Evolutionary conservation across 2,329 filamentous ascomycete genomes (phyloP).

Genomic region (Pseudophaeomoniella oleicola): DNA sequence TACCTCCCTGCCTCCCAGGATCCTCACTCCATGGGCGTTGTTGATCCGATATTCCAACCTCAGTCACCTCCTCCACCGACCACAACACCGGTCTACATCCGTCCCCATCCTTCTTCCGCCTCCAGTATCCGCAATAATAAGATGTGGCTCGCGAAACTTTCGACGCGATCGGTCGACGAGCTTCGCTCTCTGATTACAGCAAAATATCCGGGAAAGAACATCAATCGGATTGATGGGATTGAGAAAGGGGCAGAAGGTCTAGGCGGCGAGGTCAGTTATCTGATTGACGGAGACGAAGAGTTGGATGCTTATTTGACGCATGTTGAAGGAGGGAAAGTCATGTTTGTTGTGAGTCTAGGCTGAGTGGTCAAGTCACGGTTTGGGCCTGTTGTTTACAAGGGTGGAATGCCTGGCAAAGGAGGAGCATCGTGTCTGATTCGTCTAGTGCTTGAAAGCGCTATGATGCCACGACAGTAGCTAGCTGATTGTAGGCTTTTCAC

Average conservation of each 20-base stretch:
- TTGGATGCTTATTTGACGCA: constrained; percentile 57
- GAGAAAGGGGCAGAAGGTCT: constrained; percentile 32
- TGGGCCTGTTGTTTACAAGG: too few species aligned
- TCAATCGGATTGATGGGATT: constrained; percentile 51
- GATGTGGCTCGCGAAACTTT: constrained; percentile 52
- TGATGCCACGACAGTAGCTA: too few species aligned
- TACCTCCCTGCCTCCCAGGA: constrained; percentile 17
- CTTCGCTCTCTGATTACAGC: constrained; percentile 45
- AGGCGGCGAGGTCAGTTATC: constrained; percentile 46
- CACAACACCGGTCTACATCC: constrained; percentile 50
- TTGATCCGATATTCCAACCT: constrained; percentile 14
- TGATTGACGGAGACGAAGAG: constrained; percentile 58
- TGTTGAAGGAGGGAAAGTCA: constrained; percentile 39
- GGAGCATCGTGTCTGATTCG: too few species aligned
- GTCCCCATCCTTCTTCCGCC: constrained; percentile 50
- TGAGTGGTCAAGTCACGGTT: too few species aligned
- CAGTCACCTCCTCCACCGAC: constrained; percentile 5
- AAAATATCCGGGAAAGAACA: constrained; percentile 46
- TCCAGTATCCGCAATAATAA: constrained; percentile 30
- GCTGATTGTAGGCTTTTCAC: too few species aligned
- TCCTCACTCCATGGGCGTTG: constrained; percentile 18
- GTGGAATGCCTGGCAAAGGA: too few species aligned
- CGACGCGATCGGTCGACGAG: constrained; percentile 43
- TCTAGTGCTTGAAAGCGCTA: too few species aligned
- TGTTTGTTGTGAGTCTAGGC: constrained; percentile 30